These are phyloP conservation scores for Przewalskia tangutica DNA, from an alignment of 257 asterid genomes.

Conservation along the genomic window DNA sequence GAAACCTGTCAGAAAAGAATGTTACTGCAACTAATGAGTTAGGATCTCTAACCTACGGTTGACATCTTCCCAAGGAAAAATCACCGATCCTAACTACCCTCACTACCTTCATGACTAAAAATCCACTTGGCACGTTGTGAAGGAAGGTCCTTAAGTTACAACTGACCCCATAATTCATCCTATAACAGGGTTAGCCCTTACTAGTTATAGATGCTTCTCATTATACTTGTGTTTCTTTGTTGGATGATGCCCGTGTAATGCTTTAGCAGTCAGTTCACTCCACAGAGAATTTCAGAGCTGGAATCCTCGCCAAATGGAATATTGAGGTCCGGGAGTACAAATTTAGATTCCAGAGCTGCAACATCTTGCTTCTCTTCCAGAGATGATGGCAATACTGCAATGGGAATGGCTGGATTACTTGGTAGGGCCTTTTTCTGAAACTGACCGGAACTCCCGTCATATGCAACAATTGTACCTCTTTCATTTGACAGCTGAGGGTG, in stretches of 20 bases:
- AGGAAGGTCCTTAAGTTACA: neutral
- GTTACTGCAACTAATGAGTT: constrained; percentile 3
- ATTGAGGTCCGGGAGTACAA: constrained; percentile 38
- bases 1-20: constrained; percentile 3
- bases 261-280: neutral
- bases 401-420: neutral
- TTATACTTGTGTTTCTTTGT: neutral
- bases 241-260: neutral
- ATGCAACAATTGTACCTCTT: neutral
- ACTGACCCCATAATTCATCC: neutral
- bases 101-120: constrained; percentile 4
- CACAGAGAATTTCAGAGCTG: neutral
- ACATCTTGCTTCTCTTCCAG: neutral
- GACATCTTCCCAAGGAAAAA: neutral
- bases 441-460: neutral
- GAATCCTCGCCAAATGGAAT: constrained; percentile 28
- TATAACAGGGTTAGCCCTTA: neutral
- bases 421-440: neutral
- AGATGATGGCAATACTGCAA: neutral
- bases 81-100: constrained; percentile 11
- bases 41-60: constrained; percentile 9
- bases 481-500: constrained; percentile 4
- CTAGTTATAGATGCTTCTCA: neutral
- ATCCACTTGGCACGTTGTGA: neutral
- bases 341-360: neutral